Percentiles rank a stretch among this genome's conserved stretches.
These are phyloP conservation scores for Catharanthus roseus DNA, from an alignment of 257 asterid species.

Conservation along the genomic window DNA sequence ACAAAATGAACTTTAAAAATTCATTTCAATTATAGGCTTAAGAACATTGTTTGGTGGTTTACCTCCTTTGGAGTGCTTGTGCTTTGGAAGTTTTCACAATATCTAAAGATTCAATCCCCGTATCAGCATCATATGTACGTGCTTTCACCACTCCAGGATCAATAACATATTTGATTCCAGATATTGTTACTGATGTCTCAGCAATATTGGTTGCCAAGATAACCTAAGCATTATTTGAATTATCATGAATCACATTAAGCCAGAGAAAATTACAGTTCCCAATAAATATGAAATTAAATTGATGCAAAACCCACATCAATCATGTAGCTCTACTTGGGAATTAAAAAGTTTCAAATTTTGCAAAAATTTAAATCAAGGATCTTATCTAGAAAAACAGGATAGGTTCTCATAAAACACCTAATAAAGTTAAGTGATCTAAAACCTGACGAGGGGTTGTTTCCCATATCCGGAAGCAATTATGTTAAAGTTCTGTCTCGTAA, in stretches of 20 bases:
- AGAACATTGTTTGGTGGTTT: conserved; percentile 16
- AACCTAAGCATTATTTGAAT: conserved; percentile 45
- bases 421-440: too few species aligned
- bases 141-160: conserved; percentile 98
- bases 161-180: conserved; percentile 93
- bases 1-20: neutral
- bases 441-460: too few species aligned
- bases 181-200: conserved; percentile 96
- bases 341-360: too few species aligned
- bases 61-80: conserved; percentile 97
- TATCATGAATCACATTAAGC: neutral
- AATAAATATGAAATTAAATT: neutral
- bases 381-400: too few species aligned
- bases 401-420: too few species aligned
- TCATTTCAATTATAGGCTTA: neutral
- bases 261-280: neutral
- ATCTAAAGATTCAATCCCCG: conserved; percentile 83
- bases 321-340: neutral
- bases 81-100: conserved; percentile 92
- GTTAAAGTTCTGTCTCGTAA: neutral
- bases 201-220: conserved; percentile 97
- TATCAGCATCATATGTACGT: conserved; percentile 74
- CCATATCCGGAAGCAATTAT: neutral
- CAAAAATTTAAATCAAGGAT: too few species aligned
- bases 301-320: neutral